These are phyloP conservation scores for Lactarius evosmus DNA, from an alignment of 768 basidiomycete species.

Conservation along the genomic window DNA sequence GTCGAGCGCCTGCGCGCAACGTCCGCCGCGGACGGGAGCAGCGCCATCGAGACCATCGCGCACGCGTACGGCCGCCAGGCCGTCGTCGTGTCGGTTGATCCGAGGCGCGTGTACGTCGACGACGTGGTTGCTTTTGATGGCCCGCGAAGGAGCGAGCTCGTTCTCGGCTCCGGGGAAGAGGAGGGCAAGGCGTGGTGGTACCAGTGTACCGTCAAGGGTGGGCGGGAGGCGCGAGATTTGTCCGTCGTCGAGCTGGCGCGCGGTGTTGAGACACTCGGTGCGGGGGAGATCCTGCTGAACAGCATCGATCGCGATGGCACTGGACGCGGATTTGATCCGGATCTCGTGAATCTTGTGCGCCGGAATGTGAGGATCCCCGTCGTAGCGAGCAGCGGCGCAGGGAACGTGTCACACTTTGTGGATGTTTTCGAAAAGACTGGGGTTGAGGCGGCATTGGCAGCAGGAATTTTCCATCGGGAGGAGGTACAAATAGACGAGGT, in stretches of 20 bases:
- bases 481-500: constrained; percentile 84
- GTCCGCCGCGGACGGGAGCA: constrained; percentile 55
- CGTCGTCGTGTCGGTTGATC: constrained; percentile 97
- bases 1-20: constrained; percentile 73
- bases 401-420: constrained; percentile 76
- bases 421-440: constrained; percentile 76
- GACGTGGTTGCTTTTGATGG: constrained; percentile 53
- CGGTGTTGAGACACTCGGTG: constrained; percentile 88
- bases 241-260: constrained; percentile 89
- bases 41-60: constrained; percentile 92
- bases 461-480: constrained; percentile 92
- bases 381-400: constrained; percentile 93
- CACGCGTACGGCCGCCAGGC: constrained; percentile 90
- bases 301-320: constrained; percentile 96
- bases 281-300: constrained; percentile 93
- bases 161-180: constrained; percentile 49
- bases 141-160: constrained; percentile 60
- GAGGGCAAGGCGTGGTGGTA: constrained; percentile 93
- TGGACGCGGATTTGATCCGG: constrained; percentile 86
- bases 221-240: constrained; percentile 75
- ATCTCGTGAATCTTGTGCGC: constrained; percentile 74
- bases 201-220: constrained; percentile 95
- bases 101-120: constrained; percentile 79
- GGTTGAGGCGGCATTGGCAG: constrained; percentile 91
- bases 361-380: constrained; percentile 82